Percentiles rank a stretch among this genome's conserved stretches.
Evolutionary conservation across 805 yeast genomes (phyloP).

Genomic region (Teunomyces barrocoloradensis): DNA sequence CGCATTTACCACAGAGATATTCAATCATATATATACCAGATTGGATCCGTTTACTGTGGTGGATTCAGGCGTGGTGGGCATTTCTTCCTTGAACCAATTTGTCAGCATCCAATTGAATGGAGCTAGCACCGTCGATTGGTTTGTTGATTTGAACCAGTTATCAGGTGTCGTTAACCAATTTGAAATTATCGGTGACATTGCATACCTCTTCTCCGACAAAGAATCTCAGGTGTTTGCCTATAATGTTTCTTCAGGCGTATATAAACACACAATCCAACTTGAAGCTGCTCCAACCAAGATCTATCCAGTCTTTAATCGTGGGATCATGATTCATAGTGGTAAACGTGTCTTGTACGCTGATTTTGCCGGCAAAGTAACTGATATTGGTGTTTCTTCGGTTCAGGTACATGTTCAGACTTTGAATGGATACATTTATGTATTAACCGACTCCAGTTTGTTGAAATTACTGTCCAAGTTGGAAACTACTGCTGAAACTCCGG

Average conservation of each 20-base stretch:
- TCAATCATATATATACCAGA: slow-evolving; percentile 25
- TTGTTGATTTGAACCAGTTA: slow-evolving; percentile 15
- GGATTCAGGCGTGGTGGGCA: slow-evolving; percentile 18
- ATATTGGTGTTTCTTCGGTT: neutral
- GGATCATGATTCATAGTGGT: slow-evolving; percentile 1
- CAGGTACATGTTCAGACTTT: slow-evolving; percentile 6
- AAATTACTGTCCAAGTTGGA: slow-evolving; percentile 8
- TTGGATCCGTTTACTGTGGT: slow-evolving; percentile 5
- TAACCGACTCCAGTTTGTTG: slow-evolving; percentile 8
- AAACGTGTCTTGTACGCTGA: slow-evolving; percentile 11
- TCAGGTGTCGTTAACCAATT: slow-evolving; percentile 5
- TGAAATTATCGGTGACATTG: slow-evolving; percentile 8
- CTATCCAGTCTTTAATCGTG: slow-evolving; percentile 11
- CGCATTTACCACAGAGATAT: slow-evolving; percentile 57
- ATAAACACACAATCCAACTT: slow-evolving; percentile 7
- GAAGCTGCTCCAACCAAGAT: slow-evolving; percentile 9
- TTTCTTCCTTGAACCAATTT: slow-evolving; percentile 13
- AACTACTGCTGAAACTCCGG: neutral
- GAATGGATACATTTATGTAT: slow-evolving; percentile 13
- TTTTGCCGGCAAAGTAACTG: slow-evolving; percentile 11
- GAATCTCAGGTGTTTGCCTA: slow-evolving; percentile 10
- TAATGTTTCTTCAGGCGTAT: slow-evolving; percentile 13
- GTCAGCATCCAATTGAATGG: slow-evolving; percentile 9
- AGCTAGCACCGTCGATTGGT: slow-evolving; percentile 13
- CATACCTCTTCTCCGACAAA: slow-evolving; percentile 13